phyloP scores from a whole-genome alignment of 2,329 filamentous ascomycete species.

The Diaporthe sp. region DNA sequence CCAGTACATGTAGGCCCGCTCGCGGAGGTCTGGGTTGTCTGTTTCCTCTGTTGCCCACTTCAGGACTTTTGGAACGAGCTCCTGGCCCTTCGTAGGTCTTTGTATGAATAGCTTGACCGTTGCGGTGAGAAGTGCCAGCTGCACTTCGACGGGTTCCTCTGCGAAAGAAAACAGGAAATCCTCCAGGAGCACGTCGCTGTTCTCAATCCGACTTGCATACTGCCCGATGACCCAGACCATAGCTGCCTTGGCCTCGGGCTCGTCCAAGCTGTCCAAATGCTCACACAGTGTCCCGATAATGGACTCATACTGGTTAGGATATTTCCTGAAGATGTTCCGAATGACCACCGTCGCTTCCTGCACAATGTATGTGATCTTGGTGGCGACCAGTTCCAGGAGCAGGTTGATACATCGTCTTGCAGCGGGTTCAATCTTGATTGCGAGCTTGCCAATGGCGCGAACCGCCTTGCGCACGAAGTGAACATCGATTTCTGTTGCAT shows the following conservation, averaged over 20 bases:
- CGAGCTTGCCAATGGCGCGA: slow-evolving; percentile 95
- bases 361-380: slow-evolving; percentile 99
- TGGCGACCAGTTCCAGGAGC: slow-evolving; percentile 91
- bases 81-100: slow-evolving; percentile 91
- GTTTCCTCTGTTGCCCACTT: slow-evolving; percentile 99
- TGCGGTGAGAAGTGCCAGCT: slow-evolving; percentile 92
- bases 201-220: slow-evolving; percentile 97
- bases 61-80: slow-evolving; percentile 91
- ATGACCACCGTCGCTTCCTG: slow-evolving; percentile 99
- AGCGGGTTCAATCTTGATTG: slow-evolving; percentile 98
- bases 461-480: slow-evolving; percentile 99
- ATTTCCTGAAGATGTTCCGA: slow-evolving; percentile 98
- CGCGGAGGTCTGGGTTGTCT: slow-evolving; percentile 96
- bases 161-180: slow-evolving; percentile 95
- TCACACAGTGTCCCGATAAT: slow-evolving; percentile 97
- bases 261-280: slow-evolving; percentile 94
- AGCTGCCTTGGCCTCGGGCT: slow-evolving; percentile 96
- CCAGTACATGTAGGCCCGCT: slow-evolving; percentile 99
- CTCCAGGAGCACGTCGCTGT: slow-evolving; percentile 92
- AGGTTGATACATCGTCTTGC: slow-evolving; percentile 93
- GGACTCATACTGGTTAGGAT: slow-evolving; percentile 97
- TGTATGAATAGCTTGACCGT: slow-evolving; percentile 99
- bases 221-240: slow-evolving; percentile 99
- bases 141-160: slow-evolving; percentile 95
- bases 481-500: slow-evolving; percentile 98